Base-by-base conservation (phyloP, 2,329 filamentous ascomycete genomes). In the Coniosporium tulheliwenetii region DNA sequence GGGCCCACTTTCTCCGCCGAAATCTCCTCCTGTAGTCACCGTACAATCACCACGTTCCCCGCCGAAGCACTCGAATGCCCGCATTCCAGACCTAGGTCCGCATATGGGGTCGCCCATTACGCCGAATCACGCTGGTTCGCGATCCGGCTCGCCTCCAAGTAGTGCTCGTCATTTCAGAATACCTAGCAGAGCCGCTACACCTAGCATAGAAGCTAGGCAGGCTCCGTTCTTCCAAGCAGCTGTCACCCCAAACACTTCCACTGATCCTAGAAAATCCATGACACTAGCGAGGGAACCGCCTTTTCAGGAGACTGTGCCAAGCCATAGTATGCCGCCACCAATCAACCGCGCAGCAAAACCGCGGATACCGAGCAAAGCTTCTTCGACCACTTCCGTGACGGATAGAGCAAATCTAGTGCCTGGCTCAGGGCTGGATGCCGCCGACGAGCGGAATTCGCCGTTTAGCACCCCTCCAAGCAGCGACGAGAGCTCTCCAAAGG, bases 381-480 rank as follows among this genome's bases (percentile, higher is more conserved):
- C 42, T 33, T 48, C 54, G 3, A 52, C 55, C 30, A 35, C 33
- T 15, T n/a, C 12, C 10, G 12, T n/a, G 33, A 35, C 12, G 7
- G 12, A 37, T n/a, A 19, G 16, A 5, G 13, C 4, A 1, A 37
- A 19, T 12, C 36, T 37, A 13, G 63, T 51, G 30, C 65, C 54
- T 36, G 60, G 53, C 12, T 12, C n/a, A 5, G 19, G 16, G 8
- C 8, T 12, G 5, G 36, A 13, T 9, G 13, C 8, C 19, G 52
- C 56, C 2, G 66, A 71, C 35, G 65, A 66, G 30, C 61, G 64
- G 39, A 53, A 77, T 0, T 94, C 89, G 1, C 87, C 89, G 0
- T 94, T 95, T 54, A 86, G 70, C 52, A 94, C 85, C 31, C 86
- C 86, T 13, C 85, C 87, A 0, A 79, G 77, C 49, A 89, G 81